Conservation (phyloP, 306 rosid genomes). For the Senna tora region DNA sequence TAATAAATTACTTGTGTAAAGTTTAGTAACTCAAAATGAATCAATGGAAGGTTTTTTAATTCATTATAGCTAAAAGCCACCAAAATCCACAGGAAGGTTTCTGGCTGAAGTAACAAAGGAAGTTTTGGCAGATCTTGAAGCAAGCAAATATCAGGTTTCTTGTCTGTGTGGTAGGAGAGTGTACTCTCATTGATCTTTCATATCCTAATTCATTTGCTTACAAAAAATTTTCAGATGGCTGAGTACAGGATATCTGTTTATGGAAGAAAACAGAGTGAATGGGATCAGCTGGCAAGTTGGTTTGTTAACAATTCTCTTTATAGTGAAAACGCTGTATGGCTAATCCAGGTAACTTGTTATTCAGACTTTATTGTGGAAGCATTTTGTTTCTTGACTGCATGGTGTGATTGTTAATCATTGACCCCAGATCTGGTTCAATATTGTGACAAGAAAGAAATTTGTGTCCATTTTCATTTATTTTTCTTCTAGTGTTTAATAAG, state of each 20-base stretch:
- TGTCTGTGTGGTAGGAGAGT: slow-evolving; percentile 2
- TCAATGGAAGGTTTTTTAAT: slow-evolving; percentile 33
- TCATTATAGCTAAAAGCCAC: slow-evolving; percentile 26
- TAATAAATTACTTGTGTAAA: slow-evolving; percentile 23
- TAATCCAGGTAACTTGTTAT: slow-evolving; percentile 73
- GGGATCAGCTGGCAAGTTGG: slow-evolving; percentile 98
- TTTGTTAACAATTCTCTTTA: slow-evolving; percentile 77
- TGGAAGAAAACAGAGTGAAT: slow-evolving; percentile 93
- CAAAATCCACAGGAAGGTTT: slow-evolving; percentile 68
- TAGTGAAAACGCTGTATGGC: slow-evolving; percentile 85
- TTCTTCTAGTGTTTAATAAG: slow-evolving; percentile 23
- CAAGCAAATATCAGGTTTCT: slow-evolving; percentile 82
- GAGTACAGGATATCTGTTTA: slow-evolving; percentile 90
- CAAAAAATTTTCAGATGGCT: slow-evolving; percentile 72
- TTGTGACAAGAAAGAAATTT: not conserved
- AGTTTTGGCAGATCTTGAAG: slow-evolving; percentile 82
- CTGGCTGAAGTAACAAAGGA: slow-evolving; percentile 86
- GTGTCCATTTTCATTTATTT: not conserved
- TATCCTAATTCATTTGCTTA: slow-evolving; percentile 28
- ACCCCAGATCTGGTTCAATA: not conserved
- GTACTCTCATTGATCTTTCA: slow-evolving; percentile 1
- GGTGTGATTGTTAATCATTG: slow-evolving; percentile 14
- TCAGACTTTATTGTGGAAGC: slow-evolving; percentile 18
- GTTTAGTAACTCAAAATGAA: slow-evolving; percentile 27
- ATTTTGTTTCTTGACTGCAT: not conserved